These are phyloP conservation scores for Saturnispora galanensis DNA, from an alignment of 805 yeast genomes.

Conservation along the genomic window DNA sequence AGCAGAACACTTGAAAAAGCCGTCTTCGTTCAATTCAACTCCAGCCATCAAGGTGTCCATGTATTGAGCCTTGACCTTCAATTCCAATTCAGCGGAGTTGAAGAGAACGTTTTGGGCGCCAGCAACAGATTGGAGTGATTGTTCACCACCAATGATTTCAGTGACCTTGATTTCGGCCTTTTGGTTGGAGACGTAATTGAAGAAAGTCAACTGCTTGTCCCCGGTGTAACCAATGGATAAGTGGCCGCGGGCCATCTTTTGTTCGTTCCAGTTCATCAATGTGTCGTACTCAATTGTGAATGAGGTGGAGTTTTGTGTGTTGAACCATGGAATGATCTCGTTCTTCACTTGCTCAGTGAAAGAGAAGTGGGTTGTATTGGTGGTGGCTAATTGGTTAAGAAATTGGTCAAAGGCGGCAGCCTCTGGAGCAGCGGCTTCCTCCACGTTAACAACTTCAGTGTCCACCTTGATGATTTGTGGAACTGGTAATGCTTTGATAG, in stretches of 20 bases:
- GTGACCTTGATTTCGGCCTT: not conserved
- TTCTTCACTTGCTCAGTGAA: no score
- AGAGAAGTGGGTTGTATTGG: not conserved
- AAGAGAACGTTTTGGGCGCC: constrained; percentile 6
- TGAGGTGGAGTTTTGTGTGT: not conserved
- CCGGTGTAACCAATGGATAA: not conserved
- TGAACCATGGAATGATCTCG: not conserved
- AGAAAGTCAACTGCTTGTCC: not conserved
- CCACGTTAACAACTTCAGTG: not conserved
- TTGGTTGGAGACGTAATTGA: not conserved
- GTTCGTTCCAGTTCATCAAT: constrained; percentile 6
- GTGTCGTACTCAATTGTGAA: not conserved
- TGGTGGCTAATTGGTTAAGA: not conserved
- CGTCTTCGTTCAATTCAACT: constrained; percentile 4
- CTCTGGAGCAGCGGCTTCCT: not conserved
- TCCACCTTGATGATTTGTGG: not conserved
- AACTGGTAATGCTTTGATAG: not conserved
- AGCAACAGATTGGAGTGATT: not conserved
- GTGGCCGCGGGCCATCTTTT: not conserved
- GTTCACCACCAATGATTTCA: constrained; percentile 1
- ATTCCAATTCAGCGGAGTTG: constrained; percentile 15
- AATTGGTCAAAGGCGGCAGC: not conserved
- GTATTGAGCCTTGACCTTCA: constrained; percentile 11
- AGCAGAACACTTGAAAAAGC: constrained; percentile 15
- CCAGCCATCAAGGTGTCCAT: constrained; percentile 7